Conservation (phyloP, 345 rosid genomes). For the Capsella bursapastoris region DNA sequence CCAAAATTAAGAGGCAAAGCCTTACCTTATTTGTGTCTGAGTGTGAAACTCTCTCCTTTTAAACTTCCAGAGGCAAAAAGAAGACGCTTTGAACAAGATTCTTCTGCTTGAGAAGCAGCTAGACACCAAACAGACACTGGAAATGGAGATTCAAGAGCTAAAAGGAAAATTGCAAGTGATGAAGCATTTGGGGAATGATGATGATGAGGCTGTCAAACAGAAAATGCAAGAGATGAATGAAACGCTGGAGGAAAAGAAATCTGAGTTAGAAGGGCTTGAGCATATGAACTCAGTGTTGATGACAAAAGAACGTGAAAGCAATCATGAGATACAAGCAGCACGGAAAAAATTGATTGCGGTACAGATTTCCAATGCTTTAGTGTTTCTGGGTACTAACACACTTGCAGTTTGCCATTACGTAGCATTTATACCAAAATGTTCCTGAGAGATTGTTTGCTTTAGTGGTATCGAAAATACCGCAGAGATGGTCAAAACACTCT, state of each 20-base stretch:
- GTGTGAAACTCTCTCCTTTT: slow-evolving; percentile 11
- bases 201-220: slow-evolving; percentile 72
- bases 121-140: slow-evolving; percentile 79
- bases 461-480: neutral
- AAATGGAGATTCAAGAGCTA: slow-evolving; percentile 88
- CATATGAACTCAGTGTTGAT: slow-evolving; percentile 40
- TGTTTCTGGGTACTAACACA: slow-evolving; percentile 2
- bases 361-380: slow-evolving; percentile 17
- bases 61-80: slow-evolving; percentile 75
- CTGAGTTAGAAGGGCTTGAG: slow-evolving; percentile 49
- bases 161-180: slow-evolving; percentile 83
- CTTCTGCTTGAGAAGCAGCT: slow-evolving; percentile 73
- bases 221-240: slow-evolving; percentile 80
- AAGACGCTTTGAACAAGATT: slow-evolving; percentile 66
- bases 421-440: neutral
- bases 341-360: slow-evolving; percentile 50
- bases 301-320: slow-evolving; percentile 53
- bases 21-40: slow-evolving; percentile 25
- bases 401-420: slow-evolving; percentile 3
- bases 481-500: slow-evolving; percentile 13
- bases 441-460: neutral
- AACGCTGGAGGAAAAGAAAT: slow-evolving; percentile 59
- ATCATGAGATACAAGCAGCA: slow-evolving; percentile 51
- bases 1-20: neutral
- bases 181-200: slow-evolving; percentile 80